phyloP scores from a whole-genome alignment of 768 basidiomycete genomes.

The Lactifluus volemus region DNA sequence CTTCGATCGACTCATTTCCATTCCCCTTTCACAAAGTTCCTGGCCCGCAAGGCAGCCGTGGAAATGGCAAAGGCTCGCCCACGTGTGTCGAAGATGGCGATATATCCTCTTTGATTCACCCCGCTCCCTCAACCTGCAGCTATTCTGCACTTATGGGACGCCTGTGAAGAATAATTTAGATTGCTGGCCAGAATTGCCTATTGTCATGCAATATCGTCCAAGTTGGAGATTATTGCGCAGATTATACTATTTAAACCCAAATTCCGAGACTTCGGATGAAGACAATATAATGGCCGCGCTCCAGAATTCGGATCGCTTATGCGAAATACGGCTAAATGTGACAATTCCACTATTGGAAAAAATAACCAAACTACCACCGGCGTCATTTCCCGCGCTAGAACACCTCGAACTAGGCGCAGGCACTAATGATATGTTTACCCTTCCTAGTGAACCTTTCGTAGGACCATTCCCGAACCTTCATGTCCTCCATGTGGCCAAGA shows the following conservation, averaged over 20 bases:
- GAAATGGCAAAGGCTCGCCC: neutral
- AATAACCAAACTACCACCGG: too few species aligned
- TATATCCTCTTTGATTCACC: neutral
- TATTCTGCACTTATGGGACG: neutral
- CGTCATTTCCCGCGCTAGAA: too few species aligned
- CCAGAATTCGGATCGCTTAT: too few species aligned
- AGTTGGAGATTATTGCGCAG: too few species aligned
- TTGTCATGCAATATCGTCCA: neutral
- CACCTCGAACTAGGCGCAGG: too few species aligned
- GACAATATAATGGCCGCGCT: too few species aligned
- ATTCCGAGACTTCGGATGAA: too few species aligned
- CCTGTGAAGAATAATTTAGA: neutral
- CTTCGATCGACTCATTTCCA: too few species aligned
- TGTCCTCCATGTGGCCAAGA: neutral
- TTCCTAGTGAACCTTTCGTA: neutral
- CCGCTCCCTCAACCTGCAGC: neutral
- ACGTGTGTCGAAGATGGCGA: neutral
- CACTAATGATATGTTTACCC: too few species aligned
- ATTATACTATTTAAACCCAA: too few species aligned
- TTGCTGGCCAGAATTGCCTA: neutral
- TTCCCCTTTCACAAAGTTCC: neutral
- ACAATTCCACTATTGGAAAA: too few species aligned
- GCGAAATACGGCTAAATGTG: too few species aligned
- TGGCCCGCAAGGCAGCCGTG: neutral
- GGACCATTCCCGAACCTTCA: neutral